Conservation (phyloP, 345 rosid species). For the Hibiscus tridactylites region DNA sequence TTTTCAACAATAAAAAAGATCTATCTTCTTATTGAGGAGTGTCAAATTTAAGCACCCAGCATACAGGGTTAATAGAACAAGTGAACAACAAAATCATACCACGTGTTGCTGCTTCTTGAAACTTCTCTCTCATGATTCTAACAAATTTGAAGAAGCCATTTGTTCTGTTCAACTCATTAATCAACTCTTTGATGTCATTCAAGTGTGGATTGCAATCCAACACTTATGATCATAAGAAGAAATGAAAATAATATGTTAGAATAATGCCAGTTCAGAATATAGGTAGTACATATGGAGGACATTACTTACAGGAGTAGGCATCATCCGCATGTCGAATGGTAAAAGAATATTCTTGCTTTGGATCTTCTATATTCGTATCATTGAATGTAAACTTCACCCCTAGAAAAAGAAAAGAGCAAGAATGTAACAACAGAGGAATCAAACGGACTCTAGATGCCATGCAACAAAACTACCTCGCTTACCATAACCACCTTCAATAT, state of each 20-base stretch:
- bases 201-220: conserved; percentile 65
- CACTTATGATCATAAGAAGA: conserved; percentile 40
- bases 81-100: conserved; percentile 30
- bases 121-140: conserved; percentile 68
- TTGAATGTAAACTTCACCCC: conserved; percentile 83
- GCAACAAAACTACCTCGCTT: conserved; percentile 12
- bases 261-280: not conserved
- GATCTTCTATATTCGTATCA: conserved; percentile 42
- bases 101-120: conserved; percentile 48
- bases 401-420: conserved; percentile 21
- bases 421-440: conserved; percentile 1
- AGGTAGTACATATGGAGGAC: not conserved
- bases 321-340: conserved; percentile 62
- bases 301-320: conserved; percentile 54
- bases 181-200: conserved; percentile 49
- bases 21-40: not conserved
- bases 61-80: not conserved
- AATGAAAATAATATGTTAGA: conserved; percentile 7
- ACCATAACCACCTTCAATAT: conserved; percentile 83
- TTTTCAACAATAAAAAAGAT: conserved; percentile 1
- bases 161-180: conserved; percentile 64
- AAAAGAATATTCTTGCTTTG: conserved; percentile 43
- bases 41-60: conserved; percentile 4
- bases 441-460: conserved; percentile 3
- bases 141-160: conserved; percentile 82